phyloP scores from a whole-genome alignment of 164 flowering plant species.

The Chimonanthus praecox region DNA sequence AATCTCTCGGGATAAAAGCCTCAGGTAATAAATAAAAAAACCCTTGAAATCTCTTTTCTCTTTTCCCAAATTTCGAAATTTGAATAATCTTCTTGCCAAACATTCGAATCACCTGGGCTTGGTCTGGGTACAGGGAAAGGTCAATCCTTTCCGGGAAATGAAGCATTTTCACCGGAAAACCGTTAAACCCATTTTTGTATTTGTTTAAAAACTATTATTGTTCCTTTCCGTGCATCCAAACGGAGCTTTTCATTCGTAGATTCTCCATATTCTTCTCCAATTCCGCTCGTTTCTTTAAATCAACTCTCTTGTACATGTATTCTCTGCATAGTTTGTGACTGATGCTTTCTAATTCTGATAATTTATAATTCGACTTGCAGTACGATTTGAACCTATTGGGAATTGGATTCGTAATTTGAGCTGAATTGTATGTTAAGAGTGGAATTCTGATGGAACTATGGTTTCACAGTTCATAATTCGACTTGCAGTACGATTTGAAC shows the following conservation, averaged over 20 bases:
- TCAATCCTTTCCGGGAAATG: too few species aligned
- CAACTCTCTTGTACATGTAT: background rate
- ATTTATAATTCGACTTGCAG: background rate
- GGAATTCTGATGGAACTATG: background rate
- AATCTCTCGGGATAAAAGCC: background rate
- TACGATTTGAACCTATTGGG: too few species aligned
- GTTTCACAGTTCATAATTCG: too few species aligned
- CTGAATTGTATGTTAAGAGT: background rate
- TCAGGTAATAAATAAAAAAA: background rate
- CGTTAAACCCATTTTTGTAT: too few species aligned
- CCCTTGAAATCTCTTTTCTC: background rate
- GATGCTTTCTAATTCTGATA: background rate
- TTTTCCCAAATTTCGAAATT: background rate
- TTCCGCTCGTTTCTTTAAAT: background rate
- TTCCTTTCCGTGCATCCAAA: too few species aligned
- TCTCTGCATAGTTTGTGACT: background rate
- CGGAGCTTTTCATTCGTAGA: background rate
- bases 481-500: background rate
- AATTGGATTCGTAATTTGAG: background rate
- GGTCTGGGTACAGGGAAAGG: too few species aligned
- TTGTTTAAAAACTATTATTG: too few species aligned
- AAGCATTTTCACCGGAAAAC: too few species aligned
- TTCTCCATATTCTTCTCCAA: background rate
- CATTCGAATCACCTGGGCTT: background rate
- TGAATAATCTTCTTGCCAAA: background rate